A percentile compares a stretch with the other conserved stretches of the same genome.
phyloP scores from a whole-genome alignment of 306 rosid genomes.

The Astragalus glycyphyllos region DNA sequence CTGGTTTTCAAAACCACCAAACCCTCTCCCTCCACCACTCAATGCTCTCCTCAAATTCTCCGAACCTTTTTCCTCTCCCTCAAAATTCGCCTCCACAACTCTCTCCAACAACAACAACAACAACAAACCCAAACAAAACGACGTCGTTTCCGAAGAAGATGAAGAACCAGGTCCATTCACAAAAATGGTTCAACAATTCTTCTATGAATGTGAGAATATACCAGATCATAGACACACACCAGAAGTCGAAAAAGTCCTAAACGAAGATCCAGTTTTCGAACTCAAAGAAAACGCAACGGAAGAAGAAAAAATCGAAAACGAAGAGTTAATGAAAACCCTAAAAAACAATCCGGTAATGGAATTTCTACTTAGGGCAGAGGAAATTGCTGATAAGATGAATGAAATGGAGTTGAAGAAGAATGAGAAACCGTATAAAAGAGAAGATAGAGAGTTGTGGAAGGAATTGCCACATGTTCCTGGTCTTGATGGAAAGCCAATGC shows the following conservation, averaged over 20 bases:
- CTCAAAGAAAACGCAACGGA: slow-evolving; percentile 68
- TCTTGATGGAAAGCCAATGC: slow-evolving; percentile 88
- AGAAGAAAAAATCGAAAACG: slow-evolving; percentile 64
- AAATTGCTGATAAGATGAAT: slow-evolving; percentile 57
- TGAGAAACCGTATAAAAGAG: slow-evolving; percentile 60
- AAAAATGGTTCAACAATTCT: slow-evolving; percentile 63
- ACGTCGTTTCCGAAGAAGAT: background rate
- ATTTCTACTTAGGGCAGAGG: slow-evolving; percentile 67
- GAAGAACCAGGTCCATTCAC: slow-evolving; percentile 59
- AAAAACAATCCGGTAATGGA: slow-evolving; percentile 62
- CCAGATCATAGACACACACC: slow-evolving; percentile 80
- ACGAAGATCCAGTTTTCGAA: slow-evolving; percentile 55
- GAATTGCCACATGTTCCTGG: slow-evolving; percentile 70
- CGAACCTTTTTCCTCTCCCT: slow-evolving; percentile 28
- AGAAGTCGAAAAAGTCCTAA: slow-evolving; percentile 71
- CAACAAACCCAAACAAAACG: slow-evolving; percentile 41
- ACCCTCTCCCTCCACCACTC: slow-evolving; percentile 60
- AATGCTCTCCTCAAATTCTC: slow-evolving; percentile 44
- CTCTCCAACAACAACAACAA: slow-evolving; percentile 51
- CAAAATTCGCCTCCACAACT: slow-evolving; percentile 70
- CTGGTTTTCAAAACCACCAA: slow-evolving; percentile 82
- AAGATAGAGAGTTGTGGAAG: slow-evolving; percentile 76
- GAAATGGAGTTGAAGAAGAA: slow-evolving; percentile 71
- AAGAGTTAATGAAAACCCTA: slow-evolving; percentile 55
- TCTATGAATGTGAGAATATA: slow-evolving; percentile 66